Evolutionary conservation across 2,329 filamentous ascomycete species (phyloP), one percentile per base, ranked within the genome.

Genomic region (Apiospora pterosperma): DNA sequence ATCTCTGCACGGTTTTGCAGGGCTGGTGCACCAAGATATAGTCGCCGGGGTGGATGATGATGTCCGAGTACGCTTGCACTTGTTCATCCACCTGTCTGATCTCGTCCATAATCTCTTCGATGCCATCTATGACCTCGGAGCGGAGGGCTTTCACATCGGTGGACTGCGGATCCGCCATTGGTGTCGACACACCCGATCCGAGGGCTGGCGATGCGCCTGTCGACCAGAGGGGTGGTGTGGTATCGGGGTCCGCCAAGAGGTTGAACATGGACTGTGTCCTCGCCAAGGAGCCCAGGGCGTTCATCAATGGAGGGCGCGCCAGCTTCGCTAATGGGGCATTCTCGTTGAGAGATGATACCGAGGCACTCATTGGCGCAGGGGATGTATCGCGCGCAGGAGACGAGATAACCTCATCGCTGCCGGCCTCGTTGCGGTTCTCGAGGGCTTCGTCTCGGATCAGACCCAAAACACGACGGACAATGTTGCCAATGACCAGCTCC

Each of bases 31-130:
- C 94, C 67, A 99, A 87, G 67, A 99, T 92, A 71, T 94, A 91
- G 77, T 99, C 95, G 74, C 95, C 93, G 1, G 92, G 92, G 75
- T 97, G 92, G 68, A 99, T 97, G 77, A 97, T 92, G 59, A 96
- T 92, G 68, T 97, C 90, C 2, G 94, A 92, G 69, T 93, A 91
- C 25, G 89, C 88, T 2, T 95, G 92, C 71, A 99, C 96, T 77
- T 97, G 93, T 73, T 97, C 93, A 75, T 97, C 96, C 8, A 93
- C 93, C 74, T 95, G 91, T 69, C 91, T 90, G 64, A 99, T 89
- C 79, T 99, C 96, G 74, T 99, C 96, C 77, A 97, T 92, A 66
- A 99, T 93, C 76, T 99, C 96, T 72, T 93, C 90, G 72, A 99
- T 97, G 48, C 94, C 96, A 71, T 96, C 92, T 69, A 97, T 90